These are phyloP conservation scores for Microdochium trichocladiopsis DNA, from an alignment of 2,329 filamentous ascomycete species.

Conservation along the genomic window DNA sequence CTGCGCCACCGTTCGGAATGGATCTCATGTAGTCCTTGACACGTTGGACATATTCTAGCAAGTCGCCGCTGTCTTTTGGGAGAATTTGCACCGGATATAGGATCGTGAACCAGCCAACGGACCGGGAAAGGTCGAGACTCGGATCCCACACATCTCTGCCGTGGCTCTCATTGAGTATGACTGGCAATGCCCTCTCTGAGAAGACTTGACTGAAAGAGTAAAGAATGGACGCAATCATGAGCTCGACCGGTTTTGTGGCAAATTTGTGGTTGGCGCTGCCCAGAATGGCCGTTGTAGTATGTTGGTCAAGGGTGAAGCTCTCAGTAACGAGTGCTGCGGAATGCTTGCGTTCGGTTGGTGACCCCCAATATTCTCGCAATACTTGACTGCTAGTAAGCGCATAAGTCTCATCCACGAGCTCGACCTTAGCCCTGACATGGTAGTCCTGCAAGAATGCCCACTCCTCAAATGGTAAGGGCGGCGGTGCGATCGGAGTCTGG, in stretches of 20 bases:
- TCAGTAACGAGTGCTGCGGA: background rate
- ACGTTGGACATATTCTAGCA: background rate
- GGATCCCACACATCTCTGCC: background rate
- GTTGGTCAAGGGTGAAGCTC: background rate
- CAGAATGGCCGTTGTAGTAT: background rate
- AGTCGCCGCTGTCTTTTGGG: background rate
- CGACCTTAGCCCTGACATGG: background rate
- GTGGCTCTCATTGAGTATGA: background rate
- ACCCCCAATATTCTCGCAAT: background rate
- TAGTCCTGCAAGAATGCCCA: background rate
- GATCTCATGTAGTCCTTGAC: background rate
- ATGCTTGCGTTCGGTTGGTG: background rate
- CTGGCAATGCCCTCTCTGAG: background rate
- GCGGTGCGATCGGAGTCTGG: background rate
- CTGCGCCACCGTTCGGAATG: background rate
- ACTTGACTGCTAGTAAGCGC: background rate
- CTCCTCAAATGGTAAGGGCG: background rate
- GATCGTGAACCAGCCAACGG: background rate
- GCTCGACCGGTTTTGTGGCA: background rate
- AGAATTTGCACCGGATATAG: background rate
- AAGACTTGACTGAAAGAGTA: background rate
- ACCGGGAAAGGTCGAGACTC: slow-evolving; percentile 7
- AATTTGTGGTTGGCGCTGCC: background rate
- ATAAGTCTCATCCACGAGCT: background rate
- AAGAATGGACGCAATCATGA: background rate